Base-by-base conservation (phyloP, 345 rosid species). In the Lumnitzera littorea region DNA sequence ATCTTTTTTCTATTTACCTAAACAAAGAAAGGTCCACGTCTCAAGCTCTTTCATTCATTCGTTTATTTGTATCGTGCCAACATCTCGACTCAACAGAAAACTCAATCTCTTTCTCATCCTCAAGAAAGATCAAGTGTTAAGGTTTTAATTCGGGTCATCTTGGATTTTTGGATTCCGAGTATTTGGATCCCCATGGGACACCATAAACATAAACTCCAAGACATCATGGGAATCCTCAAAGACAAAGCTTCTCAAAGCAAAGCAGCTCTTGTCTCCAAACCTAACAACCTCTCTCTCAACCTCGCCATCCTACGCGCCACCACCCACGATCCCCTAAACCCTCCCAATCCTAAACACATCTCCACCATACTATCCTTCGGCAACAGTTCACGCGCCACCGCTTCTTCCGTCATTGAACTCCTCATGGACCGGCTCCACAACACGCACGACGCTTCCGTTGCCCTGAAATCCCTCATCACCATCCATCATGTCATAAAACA, bases 371-470 rank as follows among this genome's bases (percentile, higher is more conserved):
- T 91, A 62, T 78, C 89, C 72, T 80, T 74, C 56, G 96, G 96
- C 49, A 55, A 75, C 54, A 69, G 86, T 63, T 89, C 98, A 54
- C 85, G 96, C 70, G 79, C 76, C 82, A 82, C 86, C 65, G 92
- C 95, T 2, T 43, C 91, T 56, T 65, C 84, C 25, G 87, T 79
- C 53, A 69, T 91, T 3, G 86, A 82, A 46, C 73, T 86, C 16
- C 80, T 91, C 41, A 86, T 91, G 96, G 89, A 86, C 68, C 95
- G 98, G 43, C 92, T 91, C 55, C 95, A 89, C 56, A 77, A 82
- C 17, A 88, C 98, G 52, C 67, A 58, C 15, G 89, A 86, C 55
- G 80, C 96, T 62, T 71, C 83, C 55, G 96, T 91, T 7, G 90
- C 96, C 49, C 55, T 85, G 71, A 91, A 91, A 76, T 85, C 91